Base-by-base conservation (phyloP, 2,329 filamentous ascomycete genomes). In the Cadophora gregata region DNA sequence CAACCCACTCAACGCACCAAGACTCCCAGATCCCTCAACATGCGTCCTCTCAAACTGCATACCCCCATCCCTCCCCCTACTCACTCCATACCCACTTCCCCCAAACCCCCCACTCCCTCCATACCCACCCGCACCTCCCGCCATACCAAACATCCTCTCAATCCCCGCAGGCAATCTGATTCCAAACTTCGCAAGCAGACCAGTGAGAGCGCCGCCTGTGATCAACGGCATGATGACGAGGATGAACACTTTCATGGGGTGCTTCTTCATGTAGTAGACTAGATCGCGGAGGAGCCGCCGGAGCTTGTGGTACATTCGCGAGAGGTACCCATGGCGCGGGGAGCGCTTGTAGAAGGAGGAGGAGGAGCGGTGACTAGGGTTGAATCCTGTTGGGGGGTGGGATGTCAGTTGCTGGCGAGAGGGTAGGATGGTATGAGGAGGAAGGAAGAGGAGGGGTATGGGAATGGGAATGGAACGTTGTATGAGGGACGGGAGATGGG, bases 231-330 rank as follows among this genome's bases (percentile, higher is more conserved):
- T 88, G 74, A 97, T 86, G 69, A 97, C 90, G 69, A 93, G 86
- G 83, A 92, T 84, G 82, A 97, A 92, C 58, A 97, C 92, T 81
- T 96, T 96, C 76, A 93, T 81, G 0, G 94, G 95, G 80, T 97
- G 90, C 45, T 88, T 85, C 77, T 92, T 90, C 74, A 92, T 91
- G 80, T 95, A 97, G 77, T 90, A 87, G 77, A 90, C 84, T 9
- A 97, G 88, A 77, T 97, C 90, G 75, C 91, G 90, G 65, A 97
- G 81, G 69, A 97, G 86, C 51, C 90, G 88, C 76, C 90, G 90
- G 68, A 97, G 86, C 75, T 93, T 90, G 78, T 87, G 86, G 78
- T 93, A 85, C 56, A 93, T 84, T 72, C 90, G 88, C 64, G 88
- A 82, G 70, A 97, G 80, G 81, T 96, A 97, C 75, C 89, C 90